phyloP scores from a whole-genome alignment of 2,329 filamentous ascomycete genomes.

The Arthrinium puccinioides region DNA sequence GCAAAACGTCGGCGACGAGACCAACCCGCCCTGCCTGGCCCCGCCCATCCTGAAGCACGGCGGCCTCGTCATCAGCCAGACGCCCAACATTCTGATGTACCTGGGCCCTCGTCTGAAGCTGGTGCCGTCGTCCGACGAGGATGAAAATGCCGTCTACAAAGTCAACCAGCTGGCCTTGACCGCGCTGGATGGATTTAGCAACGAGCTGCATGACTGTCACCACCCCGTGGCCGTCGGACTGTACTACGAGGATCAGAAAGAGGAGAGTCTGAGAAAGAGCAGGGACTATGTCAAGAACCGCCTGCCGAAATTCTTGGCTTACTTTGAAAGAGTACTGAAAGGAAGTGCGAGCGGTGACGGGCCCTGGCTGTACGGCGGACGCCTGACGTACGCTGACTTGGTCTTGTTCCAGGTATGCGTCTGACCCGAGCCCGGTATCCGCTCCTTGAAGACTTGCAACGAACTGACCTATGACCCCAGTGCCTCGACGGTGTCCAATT shows the following conservation, averaged over 20 bases:
- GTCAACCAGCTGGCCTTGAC: constrained; percentile 61
- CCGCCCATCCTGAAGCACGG: constrained; percentile 61
- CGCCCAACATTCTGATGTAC: constrained; percentile 66
- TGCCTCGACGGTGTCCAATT: constrained; percentile 51
- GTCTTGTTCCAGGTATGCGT: constrained; percentile 60
- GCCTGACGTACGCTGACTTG: constrained; percentile 65
- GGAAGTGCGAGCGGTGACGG: constrained; percentile 48
- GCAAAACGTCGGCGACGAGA: constrained; percentile 37
- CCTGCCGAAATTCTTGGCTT: constrained; percentile 65
- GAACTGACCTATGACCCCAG: constrained; percentile 10
- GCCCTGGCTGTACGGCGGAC: constrained; percentile 59
- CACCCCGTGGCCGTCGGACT: constrained; percentile 55
- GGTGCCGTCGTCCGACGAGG: constrained; percentile 24
- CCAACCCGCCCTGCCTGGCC: constrained; percentile 59
- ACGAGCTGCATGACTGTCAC: constrained; percentile 69
- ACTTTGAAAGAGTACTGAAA: constrained; percentile 60
- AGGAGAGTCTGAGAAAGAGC: constrained; percentile 51
- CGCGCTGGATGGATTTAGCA: constrained; percentile 61
- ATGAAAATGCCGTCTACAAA: constrained; percentile 39
- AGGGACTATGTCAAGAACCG: constrained; percentile 52
- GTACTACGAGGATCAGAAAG: constrained; percentile 72
- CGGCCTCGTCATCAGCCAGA: constrained; percentile 58
- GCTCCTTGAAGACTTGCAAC: neutral
- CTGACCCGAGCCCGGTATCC: neutral
- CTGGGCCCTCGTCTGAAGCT: constrained; percentile 55